Percentiles rank a stretch among this genome's conserved stretches.
phyloP scores from a whole-genome alignment of 129 eudicot genomes.

The Chrysanthemum seticuspe region DNA sequence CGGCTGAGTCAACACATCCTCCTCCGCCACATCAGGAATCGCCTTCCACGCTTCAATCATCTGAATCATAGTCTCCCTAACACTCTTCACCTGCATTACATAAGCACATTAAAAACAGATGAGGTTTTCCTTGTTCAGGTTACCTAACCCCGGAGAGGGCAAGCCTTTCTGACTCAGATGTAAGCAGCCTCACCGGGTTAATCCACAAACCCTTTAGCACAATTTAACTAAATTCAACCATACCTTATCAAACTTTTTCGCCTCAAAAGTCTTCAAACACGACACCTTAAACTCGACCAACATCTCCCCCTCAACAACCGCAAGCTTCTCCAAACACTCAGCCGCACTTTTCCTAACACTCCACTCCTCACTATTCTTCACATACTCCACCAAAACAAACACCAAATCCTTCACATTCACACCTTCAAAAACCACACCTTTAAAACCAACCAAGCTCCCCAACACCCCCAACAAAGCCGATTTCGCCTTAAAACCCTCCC shows the following conservation, averaged over 20 bases:
- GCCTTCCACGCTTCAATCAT: conserved; percentile 92
- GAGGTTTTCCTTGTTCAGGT: too few relatives aligned
- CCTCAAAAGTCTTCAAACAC: conserved; percentile 75
- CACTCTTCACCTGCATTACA: conserved; percentile 70
- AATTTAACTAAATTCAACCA: not conserved
- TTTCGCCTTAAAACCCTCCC: conserved; percentile 79
- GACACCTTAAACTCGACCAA: conserved; percentile 55
- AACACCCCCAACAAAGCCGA: conserved; percentile 64
- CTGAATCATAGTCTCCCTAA: conserved; percentile 87
- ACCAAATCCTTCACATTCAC: conserved; percentile 50
- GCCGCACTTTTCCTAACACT: conserved; percentile 87
- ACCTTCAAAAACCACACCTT: conserved; percentile 47
- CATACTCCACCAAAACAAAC: conserved; percentile 56
- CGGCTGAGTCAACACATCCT: conserved; percentile 50
- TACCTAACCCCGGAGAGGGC: too few relatives aligned
- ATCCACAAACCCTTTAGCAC: too few relatives aligned
- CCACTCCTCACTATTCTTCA: conserved; percentile 80
- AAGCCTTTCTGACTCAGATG: too few relatives aligned
- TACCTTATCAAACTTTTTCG: conserved; percentile 82
- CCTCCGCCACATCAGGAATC: conserved; percentile 69
- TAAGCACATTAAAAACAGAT: too few relatives aligned
- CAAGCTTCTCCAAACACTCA: conserved; percentile 65
- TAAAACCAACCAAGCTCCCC: conserved; percentile 58
- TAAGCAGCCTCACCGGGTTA: too few relatives aligned
- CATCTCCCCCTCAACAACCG: conserved; percentile 48